phyloP scores from a whole-genome alignment of 148 eudicot genomes.

The Rhododendron mucronatum region DNA sequence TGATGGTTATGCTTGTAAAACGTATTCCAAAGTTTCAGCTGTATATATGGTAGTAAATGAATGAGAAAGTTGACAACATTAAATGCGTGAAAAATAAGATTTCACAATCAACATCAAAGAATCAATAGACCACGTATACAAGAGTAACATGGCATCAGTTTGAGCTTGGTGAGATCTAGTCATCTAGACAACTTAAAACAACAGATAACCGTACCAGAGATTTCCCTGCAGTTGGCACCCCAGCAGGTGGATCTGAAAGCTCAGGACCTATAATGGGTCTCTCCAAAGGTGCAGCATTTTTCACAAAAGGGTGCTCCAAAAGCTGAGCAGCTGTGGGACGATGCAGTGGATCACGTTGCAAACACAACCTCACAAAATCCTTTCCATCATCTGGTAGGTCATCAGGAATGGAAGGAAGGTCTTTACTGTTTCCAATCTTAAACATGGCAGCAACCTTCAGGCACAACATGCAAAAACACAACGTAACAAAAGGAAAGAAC shows the following conservation, averaged over 20 bases:
- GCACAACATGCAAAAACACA: constrained; percentile 11
- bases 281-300: constrained; percentile 58
- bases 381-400: constrained; percentile 87
- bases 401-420: constrained; percentile 84
- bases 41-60: not conserved
- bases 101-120: not conserved
- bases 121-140: not conserved
- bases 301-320: constrained; percentile 82
- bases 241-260: constrained; percentile 41
- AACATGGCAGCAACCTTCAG: constrained; percentile 91
- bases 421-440: constrained; percentile 92
- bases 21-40: not conserved
- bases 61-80: not conserved
- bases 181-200: not conserved
- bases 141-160: constrained; percentile 2
- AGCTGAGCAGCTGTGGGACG: constrained; percentile 80
- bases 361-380: constrained; percentile 75
- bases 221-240: constrained; percentile 40
- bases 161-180: not conserved
- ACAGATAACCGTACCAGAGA: constrained; percentile 32
- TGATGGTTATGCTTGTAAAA: not conserved
- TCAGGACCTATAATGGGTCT: constrained; percentile 47
- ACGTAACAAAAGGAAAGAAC: constrained; percentile 3
- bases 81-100: not conserved
- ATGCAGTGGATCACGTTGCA: constrained; percentile 69